A percentile compares a stretch with the other conserved stretches of the same genome.
Evolutionary conservation across 108 stramenopile species (phyloP).

Genomic region (Cyclotella atomus): DNA sequence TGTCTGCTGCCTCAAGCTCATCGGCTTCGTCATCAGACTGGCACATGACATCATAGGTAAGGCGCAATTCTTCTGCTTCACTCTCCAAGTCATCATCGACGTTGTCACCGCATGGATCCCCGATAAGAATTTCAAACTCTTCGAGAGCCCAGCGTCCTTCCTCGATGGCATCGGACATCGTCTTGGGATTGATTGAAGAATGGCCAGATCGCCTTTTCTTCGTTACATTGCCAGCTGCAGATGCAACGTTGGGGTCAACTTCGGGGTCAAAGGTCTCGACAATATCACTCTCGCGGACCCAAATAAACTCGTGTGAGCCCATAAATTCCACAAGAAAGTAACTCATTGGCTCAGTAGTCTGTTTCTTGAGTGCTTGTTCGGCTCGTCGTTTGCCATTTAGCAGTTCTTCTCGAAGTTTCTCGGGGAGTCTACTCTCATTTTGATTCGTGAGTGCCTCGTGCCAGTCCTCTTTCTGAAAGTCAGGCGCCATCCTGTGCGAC

Average conservation of each 20-base stretch:
- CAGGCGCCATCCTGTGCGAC: slow-evolving; percentile 65
- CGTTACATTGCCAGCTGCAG: slow-evolving; percentile 45
- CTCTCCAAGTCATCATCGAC: slow-evolving; percentile 59
- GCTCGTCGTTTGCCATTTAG: slow-evolving; percentile 74
- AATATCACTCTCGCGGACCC: slow-evolving; percentile 86
- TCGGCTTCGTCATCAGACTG: slow-evolving; percentile 87
- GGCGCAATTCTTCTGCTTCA: slow-evolving; percentile 51
- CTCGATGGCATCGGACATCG: slow-evolving; percentile 71
- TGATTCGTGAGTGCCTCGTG: slow-evolving; percentile 74
- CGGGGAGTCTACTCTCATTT: slow-evolving; percentile 84
- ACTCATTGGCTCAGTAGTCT: slow-evolving; percentile 67
- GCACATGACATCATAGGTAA: slow-evolving; percentile 67
- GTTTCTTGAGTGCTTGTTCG: slow-evolving; percentile 65
- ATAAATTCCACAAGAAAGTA: slow-evolving; percentile 90
- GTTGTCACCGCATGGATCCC: slow-evolving; percentile 62
- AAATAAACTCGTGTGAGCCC: slow-evolving; percentile 90
- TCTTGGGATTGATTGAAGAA: slow-evolving; percentile 59
- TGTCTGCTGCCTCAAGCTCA: slow-evolving; percentile 39
- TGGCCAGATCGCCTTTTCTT: slow-evolving; percentile 74
- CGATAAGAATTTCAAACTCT: slow-evolving; percentile 68
- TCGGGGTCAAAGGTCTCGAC: slow-evolving; percentile 84
- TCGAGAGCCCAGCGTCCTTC: slow-evolving; percentile 77
- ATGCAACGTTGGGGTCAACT: slow-evolving; percentile 70
- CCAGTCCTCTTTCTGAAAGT: slow-evolving; percentile 86
- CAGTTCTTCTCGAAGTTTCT: slow-evolving; percentile 73